Evolutionary conservation across 306 rosid species (phyloP), one percentile per base, ranked within the genome.

Genomic region (Arachis stenosperma): DNA sequence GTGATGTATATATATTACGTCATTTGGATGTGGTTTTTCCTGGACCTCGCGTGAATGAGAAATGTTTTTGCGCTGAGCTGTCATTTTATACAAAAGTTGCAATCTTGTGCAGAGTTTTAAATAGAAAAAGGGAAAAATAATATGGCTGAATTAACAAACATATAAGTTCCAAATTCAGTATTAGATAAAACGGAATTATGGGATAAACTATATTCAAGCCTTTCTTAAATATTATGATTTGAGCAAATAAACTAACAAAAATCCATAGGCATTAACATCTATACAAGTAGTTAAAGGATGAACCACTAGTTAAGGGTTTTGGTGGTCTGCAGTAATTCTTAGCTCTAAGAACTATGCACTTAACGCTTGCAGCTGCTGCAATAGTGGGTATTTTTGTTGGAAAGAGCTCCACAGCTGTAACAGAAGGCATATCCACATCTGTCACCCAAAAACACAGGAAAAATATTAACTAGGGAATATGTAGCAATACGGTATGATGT

Each of bases 391-490:
- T 30, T 3, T 27, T 0, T 10, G 9, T 0, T 5, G n/a, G 65
- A 4, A 29, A 11, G 13, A 42, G 54, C 8, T 73, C 86, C 89
- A 69, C 89, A 85, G 36, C 43, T 59, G 80, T 85, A 85, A 66
- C 86, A 85, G 76, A 85, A 85, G 36, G 80, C 81, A 36, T 8
- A 5, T 36, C 86, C 89, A 73, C 89, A 85, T 78, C 89, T 85
- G 84, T 6, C 55, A 82, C 30, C 61, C 30, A 60, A 67, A 62
- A 37, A 81, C 29, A 33, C 6, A 75, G 57, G 71, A 50, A 36
- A 40, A 55, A 61, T 61, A 60, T 29, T 44, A 66, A 2, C 43
- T 48, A 62, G 40, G 63, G 27, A 22, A 22, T 22, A 22, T 56
- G 9, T 40, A 63, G 9, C 14, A 22, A 14, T 12, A 33, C 43